Base-by-base conservation (phyloP, 2,329 filamentous ascomycete genomes). In the Sporothrix euskadiensis region DNA sequence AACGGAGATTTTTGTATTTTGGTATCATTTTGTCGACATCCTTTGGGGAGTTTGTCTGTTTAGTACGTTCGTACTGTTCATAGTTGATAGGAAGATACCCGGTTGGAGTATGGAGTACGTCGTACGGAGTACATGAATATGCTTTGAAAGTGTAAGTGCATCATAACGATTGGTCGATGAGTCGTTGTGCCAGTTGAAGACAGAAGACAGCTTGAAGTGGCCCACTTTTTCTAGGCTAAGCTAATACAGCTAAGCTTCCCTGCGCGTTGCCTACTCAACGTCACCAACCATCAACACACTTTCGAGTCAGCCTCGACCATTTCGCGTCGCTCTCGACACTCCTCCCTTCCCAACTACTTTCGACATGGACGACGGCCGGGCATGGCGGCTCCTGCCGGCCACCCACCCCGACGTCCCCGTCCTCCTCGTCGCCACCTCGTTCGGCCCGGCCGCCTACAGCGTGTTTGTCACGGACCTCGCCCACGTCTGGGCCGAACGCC, bases 381-480 rank as follows among this genome's bases (percentile, higher is more conserved):
- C 79, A 77, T 89, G 87, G 87, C 82, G 83, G 69, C 83, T 83
- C 44, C 80, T 89, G 74, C 85, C 86, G 56, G 79, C 84, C 47
- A 74, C 80, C 19, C 83, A 83, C 49, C 78, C 81, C 14, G 80
- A 81, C 22, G 77, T 89, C 6, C 91, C 91, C 12, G 83, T 86
- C 52, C 84, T 94, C 8, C 84, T 94, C 47, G 84, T 92, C 59
- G 91, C 91, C 75, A 83, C 87, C 26, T 78, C 81, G 39, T 89
- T 91, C 78, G 82, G 82, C 5, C 71, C 75, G 16, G 75, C 78
- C 30, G 86, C 88, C 12, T 94, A 94, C 82, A 85, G 83, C 1
- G 80, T 94, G 39, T 85, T 88, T 73, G 79, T 95, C 54, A 93
- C 91, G 2, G 92, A 95, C 79, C 84, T 94, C 74, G 89, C 87